Evolutionary conservation across 208 protist species (phyloP).

Genomic region (Wallacemonas sp.): DNA sequence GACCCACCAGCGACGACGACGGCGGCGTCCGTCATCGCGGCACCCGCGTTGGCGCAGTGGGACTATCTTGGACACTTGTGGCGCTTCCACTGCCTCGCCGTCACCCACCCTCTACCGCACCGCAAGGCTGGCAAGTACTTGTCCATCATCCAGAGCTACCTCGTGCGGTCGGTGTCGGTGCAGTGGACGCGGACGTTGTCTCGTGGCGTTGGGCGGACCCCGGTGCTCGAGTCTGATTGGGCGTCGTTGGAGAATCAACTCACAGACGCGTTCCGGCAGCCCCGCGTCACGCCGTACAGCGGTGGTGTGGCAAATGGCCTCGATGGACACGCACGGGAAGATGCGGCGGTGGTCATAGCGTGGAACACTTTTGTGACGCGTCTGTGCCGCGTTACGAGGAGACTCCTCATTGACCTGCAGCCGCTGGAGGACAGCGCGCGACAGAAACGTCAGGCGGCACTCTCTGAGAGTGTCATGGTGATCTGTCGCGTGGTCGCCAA

Average conservation of each 20-base stretch:
- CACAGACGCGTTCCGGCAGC: no score
- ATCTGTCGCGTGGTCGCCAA: background rate
- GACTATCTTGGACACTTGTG: constrained; percentile 17
- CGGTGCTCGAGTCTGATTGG: no score
- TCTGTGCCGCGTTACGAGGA: background rate
- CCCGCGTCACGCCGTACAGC: no score
- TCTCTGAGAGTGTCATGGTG: background rate
- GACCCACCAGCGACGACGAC: background rate
- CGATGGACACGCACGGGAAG: no score
- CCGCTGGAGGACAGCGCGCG: background rate
- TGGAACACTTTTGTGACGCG: background rate
- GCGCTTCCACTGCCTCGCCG: constrained; percentile 19
- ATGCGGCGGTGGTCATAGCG: background rate
- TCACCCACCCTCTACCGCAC: constrained; percentile 11
- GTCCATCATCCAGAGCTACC: constrained; percentile 22
- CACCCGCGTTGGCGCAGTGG: background rate
- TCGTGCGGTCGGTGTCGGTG: constrained; percentile 10
- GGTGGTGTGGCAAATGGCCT: no score
- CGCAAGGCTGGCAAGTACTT: constrained; percentile 39
- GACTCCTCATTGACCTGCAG: background rate
- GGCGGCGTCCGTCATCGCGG: background rate
- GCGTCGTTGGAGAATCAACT: no score
- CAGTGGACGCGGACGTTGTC: background rate
- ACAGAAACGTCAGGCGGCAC: constrained; percentile 4
- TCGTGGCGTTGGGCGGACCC: no score